These are phyloP conservation scores for Leucaena leucocephala DNA, from an alignment of 306 rosid genomes.

Conservation along the genomic window DNA sequence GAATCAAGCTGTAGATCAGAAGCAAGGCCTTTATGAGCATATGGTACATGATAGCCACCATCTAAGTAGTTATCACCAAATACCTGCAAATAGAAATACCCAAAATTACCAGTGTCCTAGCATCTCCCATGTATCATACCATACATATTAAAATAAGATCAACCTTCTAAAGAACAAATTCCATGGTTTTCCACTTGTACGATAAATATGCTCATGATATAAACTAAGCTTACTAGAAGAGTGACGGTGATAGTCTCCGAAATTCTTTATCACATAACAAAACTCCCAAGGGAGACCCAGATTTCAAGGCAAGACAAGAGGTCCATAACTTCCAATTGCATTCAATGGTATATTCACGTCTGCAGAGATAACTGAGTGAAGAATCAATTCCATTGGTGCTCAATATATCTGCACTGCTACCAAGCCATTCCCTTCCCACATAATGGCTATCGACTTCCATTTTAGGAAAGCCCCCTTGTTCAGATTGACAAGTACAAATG, in stretches of 20 bases:
- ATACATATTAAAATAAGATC: background rate
- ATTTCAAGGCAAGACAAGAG: slow-evolving; percentile 18
- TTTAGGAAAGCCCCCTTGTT: slow-evolving; percentile 41
- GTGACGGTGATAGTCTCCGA: slow-evolving; percentile 23
- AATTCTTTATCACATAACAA: slow-evolving; percentile 1
- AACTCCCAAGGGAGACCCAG: slow-evolving; percentile 21
- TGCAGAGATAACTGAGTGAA: slow-evolving; percentile 68
- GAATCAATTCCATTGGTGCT: slow-evolving; percentile 63
- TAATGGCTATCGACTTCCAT: slow-evolving; percentile 40
- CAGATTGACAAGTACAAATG: slow-evolving; percentile 80
- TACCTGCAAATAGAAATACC: slow-evolving; percentile 54
- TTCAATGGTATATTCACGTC: slow-evolving; percentile 75
- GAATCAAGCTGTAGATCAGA: slow-evolving; percentile 78
- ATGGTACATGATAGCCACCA: slow-evolving; percentile 95
- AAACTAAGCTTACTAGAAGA: background rate
- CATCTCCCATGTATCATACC: slow-evolving; percentile 16
- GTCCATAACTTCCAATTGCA: slow-evolving; percentile 90
- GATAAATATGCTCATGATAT: background rate
- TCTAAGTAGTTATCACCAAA: slow-evolving; percentile 96
- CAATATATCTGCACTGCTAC: slow-evolving; percentile 70
- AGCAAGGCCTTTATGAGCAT: slow-evolving; percentile 87
- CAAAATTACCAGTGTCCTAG: slow-evolving; percentile 15
- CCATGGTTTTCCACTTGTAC: too few relatives aligned
- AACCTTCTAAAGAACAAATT: background rate
- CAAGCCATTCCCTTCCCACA: slow-evolving; percentile 79